Evolutionary conservation across 2,329 filamentous ascomycete species (phyloP), one percentile per base, ranked within the genome.

Genomic region (Proliferodiscus dingleyae): DNA sequence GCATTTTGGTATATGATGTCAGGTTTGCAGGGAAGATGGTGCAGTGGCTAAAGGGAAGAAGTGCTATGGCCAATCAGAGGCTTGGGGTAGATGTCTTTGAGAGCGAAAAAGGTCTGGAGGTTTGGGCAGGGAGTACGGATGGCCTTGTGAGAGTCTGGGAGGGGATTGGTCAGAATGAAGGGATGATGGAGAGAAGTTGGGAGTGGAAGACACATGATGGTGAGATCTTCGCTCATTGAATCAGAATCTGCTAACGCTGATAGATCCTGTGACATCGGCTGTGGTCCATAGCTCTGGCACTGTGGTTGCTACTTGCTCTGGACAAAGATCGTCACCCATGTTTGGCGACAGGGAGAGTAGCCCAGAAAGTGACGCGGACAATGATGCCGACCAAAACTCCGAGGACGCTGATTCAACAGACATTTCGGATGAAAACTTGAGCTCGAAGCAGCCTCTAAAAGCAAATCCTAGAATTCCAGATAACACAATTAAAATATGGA

Each of bases 1-100:
- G 77, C 2, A 57, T 83, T 29, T 64, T 83, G 21, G 72, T 84
- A 3, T 84, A 83, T 62, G 81, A 84, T 57, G 71, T 84, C 26
- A 73, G 81, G 15, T 78, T 76, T 6, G 73, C 76, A 2, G 74
- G 77, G 7, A 69, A 71, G 52, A 66, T 82, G n/a, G 67, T 84
- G 3, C 70, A 70, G n/a, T 70, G 71, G 42, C 63, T 83, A 9
- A 61, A 66, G 0, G 77, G 75, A 3, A 72, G 79, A 18, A 61
- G 66, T 5, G 70, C 74, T 4, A 58, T 59, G 2, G 75, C 73
- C 0, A 79, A 81, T 53, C 80, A 83, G 59, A 71, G 75, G 30
- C 61, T 83, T 30, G 66, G 63, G 9, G 74, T 75, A 47, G 75
- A 81, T 57, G 69, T 79, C 3, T 83, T 77, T 52, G 66, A 70